Percentiles rank a stretch among this genome's conserved stretches.
Evolutionary conservation across 2,329 filamentous ascomycete species (phyloP).

Genomic region (Coleophoma cylindrospora): DNA sequence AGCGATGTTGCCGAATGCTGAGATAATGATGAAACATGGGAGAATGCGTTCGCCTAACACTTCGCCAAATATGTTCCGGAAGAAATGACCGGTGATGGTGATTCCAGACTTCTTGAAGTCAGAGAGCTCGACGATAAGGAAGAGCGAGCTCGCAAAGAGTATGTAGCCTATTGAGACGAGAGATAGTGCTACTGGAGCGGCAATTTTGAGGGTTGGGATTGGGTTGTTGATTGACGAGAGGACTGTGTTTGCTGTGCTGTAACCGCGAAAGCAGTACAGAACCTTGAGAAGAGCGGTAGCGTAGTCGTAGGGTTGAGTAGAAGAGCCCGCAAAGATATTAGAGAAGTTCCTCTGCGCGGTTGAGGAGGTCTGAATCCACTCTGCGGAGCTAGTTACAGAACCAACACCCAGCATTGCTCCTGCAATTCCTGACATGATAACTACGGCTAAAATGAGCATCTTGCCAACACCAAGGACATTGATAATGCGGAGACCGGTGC

Average conservation of each 20-base stretch:
- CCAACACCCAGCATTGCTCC: constrained; percentile 29
- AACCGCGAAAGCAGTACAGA: constrained; percentile 50
- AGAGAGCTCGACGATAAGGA: constrained; percentile 50
- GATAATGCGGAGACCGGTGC: constrained; percentile 40
- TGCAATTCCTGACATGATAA: constrained; percentile 38
- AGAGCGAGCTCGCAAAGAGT: constrained; percentile 53
- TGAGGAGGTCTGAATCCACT: constrained; percentile 4
- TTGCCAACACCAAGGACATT: constrained; percentile 44
- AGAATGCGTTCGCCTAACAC: constrained; percentile 36
- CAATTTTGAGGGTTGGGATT: constrained; percentile 50
- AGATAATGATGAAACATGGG: constrained; percentile 39
- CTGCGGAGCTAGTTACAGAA: constrained; percentile 9
- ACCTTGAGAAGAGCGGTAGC: constrained; percentile 50
- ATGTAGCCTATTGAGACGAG: constrained; percentile 51
- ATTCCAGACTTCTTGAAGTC: constrained; percentile 48
- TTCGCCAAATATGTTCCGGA: constrained; percentile 47
- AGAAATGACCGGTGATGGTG: constrained; percentile 51
- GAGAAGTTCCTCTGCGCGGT: constrained; percentile 35
- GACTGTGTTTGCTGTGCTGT: constrained; percentile 50
- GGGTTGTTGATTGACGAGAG: constrained; percentile 53
- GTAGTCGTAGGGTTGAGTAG: constrained; percentile 35
- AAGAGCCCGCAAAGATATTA: constrained; percentile 33
- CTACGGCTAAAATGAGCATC: constrained; percentile 40
- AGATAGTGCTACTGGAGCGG: constrained; percentile 48
- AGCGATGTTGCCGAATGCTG: constrained; percentile 42